phyloP scores from a whole-genome alignment of 345 rosid species.

The Populus alba region DNA sequence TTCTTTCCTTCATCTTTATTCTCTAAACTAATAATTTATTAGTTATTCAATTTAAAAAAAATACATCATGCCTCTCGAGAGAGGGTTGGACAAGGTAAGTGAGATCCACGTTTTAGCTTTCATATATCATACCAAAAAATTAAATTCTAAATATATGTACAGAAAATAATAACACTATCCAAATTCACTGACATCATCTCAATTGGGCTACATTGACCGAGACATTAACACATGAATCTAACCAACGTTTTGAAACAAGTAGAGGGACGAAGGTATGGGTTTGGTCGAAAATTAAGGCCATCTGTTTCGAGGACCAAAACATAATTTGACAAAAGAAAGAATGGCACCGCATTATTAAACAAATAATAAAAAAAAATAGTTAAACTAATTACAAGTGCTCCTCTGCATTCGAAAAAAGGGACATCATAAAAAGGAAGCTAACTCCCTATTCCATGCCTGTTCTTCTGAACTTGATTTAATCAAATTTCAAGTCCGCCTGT shows the following conservation, averaged over 20 bases:
- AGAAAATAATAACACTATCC: background rate
- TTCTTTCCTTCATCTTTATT: no score
- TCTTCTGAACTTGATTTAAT: constrained; percentile 31
- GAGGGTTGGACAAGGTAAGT: no score
- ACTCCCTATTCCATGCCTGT: background rate
- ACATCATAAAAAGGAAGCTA: background rate
- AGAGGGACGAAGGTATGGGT: background rate
- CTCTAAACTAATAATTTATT: no score
- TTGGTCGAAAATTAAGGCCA: constrained; percentile 8
- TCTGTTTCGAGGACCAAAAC: constrained; percentile 6
- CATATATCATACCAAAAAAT: no score
- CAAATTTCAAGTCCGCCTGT: constrained; percentile 21
- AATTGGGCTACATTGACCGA: background rate
- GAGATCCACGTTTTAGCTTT: no score
- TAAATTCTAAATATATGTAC: no score
- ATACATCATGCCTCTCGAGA: no score
- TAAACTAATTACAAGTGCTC: background rate
- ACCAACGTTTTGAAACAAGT: background rate
- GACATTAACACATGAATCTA: background rate
- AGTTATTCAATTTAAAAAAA: no score
- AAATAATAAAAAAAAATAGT: background rate
- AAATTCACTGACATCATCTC: background rate
- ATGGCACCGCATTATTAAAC: background rate
- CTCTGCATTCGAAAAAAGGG: background rate
- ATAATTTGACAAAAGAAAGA: constrained; percentile 1